Evolutionary conservation across 164 flowering plant genomes (phyloP).

Genomic region (Buxus sempervirens): DNA sequence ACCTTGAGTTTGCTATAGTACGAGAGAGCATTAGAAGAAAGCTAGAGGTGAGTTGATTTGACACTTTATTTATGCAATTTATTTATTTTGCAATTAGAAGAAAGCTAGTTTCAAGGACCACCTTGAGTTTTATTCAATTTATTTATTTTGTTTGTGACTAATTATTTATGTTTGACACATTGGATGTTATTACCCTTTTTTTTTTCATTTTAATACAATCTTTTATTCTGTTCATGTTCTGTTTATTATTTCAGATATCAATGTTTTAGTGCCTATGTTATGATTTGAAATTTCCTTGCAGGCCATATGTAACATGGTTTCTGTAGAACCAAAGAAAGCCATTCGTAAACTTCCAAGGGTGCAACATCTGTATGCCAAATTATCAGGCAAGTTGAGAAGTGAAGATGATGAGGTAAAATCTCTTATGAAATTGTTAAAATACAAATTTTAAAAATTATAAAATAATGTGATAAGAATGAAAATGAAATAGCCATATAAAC

Average conservation of each 20-base stretch:
- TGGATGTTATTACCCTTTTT: not conserved
- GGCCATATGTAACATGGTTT: conserved; percentile 60
- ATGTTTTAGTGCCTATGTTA: not conserved
- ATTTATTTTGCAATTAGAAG: too few species aligned
- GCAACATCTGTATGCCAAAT: conserved; percentile 79
- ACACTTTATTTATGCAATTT: too few species aligned
- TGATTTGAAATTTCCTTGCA: conserved; percentile 22
- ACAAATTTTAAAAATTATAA: too few species aligned
- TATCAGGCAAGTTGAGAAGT: conserved; percentile 61
- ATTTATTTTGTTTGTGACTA: too few species aligned
- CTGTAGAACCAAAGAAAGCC: conserved; percentile 62
- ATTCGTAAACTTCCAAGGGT: conserved; percentile 81
- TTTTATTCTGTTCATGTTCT: not conserved
- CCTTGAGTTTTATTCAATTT: too few species aligned
- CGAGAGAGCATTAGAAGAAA: conserved; percentile 76
- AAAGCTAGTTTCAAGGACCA: too few species aligned
- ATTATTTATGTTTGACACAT: not conserved
- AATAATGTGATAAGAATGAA: too few species aligned
- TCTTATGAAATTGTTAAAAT: not conserved
- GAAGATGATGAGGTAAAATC: conserved; percentile 85
- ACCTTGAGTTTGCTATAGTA: conserved; percentile 87
- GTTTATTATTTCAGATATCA: not conserved
- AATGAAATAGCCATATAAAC: too few species aligned
- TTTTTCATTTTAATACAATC: not conserved
- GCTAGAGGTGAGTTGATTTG: conserved; percentile 60